These are phyloP conservation scores for Pseudocercospora vitis DNA, from an alignment of 2,329 filamentous ascomycete genomes.

Conservation along the genomic window DNA sequence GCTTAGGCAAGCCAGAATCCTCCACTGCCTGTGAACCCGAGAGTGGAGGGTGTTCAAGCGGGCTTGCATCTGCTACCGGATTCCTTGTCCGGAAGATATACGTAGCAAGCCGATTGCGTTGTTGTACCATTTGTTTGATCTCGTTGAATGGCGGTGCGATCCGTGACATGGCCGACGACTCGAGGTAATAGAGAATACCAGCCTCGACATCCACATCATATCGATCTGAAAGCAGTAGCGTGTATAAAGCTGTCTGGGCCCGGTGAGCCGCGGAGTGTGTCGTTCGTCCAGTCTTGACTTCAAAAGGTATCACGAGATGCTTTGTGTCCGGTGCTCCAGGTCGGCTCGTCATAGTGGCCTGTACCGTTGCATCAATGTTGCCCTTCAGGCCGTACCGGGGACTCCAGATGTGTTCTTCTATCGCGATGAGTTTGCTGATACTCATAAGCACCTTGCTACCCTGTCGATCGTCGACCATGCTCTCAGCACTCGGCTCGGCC, in stretches of 20 bases:
- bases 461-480: constrained; percentile 75
- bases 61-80: constrained; percentile 17
- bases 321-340: constrained; percentile 52
- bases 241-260: constrained; percentile 93
- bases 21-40: constrained; percentile 28
- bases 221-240: constrained; percentile 84
- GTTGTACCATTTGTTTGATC: constrained; percentile 93
- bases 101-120: constrained; percentile 84
- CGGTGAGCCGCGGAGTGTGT: constrained; percentile 77
- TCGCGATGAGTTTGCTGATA: constrained; percentile 89
- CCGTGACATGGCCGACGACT: constrained; percentile 79
- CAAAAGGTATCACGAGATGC: constrained; percentile 79
- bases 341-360: constrained; percentile 76
- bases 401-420: constrained; percentile 98
- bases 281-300: constrained; percentile 89
- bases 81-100: constrained; percentile 61
- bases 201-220: constrained; percentile 92
- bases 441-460: constrained; percentile 76
- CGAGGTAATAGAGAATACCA: constrained; percentile 92
- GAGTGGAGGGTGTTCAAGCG: background rate
- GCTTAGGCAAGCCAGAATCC: constrained; percentile 72
- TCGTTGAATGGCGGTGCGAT: constrained; percentile 85
- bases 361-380: constrained; percentile 95
- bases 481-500: constrained; percentile 66
- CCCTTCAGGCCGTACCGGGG: constrained; percentile 96